Conservation (phyloP, 2,329 filamentous ascomycete genomes). For the Colletotrichum sp. region DNA sequence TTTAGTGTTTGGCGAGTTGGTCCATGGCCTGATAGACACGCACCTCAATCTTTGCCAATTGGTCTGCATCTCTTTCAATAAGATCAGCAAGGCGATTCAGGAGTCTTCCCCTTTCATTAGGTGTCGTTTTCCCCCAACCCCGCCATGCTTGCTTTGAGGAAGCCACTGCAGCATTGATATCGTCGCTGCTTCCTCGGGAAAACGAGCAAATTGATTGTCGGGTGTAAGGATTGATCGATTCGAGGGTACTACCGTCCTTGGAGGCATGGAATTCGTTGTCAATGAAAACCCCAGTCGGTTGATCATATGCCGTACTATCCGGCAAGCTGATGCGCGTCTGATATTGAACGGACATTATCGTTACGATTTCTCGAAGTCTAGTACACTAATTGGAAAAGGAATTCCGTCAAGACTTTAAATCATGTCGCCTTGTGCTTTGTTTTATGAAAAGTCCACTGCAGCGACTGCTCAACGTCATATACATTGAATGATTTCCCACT, state of each 20-base stretch:
- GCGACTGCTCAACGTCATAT: background rate
- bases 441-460: background rate
- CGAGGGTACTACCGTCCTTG: background rate
- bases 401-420: background rate
- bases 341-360: background rate
- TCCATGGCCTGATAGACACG: background rate
- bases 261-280: background rate
- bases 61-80: background rate
- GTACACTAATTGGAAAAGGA: too few species aligned
- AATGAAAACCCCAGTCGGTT: background rate
- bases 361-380: too few species aligned
- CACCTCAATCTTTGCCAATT: background rate
- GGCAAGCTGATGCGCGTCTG: background rate
- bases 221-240: background rate
- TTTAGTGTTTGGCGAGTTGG: background rate
- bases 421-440: background rate
- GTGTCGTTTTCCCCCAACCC: background rate
- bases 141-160: background rate
- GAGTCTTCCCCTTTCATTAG: background rate
- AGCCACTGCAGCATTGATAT: background rate
- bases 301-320: background rate
- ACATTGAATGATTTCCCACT: background rate
- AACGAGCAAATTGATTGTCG: background rate
- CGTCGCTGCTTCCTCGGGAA: background rate
- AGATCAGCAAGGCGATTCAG: background rate